A percentile compares a stretch with the other conserved stretches of the same genome.
Conservation (phyloP, 345 rosid genomes). For the Ricinus communis region DNA sequence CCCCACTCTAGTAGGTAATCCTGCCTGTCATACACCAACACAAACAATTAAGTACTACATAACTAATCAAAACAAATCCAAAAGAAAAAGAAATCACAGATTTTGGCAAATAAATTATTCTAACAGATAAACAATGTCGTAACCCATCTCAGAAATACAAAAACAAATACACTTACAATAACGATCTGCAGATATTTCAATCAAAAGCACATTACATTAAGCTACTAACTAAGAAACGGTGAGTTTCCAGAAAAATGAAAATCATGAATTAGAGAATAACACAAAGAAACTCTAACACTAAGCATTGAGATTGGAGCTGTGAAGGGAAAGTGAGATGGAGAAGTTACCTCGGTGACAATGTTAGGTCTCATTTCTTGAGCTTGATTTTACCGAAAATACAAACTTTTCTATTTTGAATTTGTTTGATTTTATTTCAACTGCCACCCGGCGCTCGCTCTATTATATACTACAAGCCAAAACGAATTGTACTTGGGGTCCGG, state of each 20-base stretch:
- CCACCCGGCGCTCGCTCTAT: neutral
- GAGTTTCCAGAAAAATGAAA: too few relatives aligned
- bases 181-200: too few relatives aligned
- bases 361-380: conserved; percentile 25
- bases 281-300: conserved; percentile 1
- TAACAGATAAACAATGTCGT: too few relatives aligned
- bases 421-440: neutral
- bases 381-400: too few relatives aligned
- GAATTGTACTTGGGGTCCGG: too few relatives aligned
- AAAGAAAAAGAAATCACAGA: neutral
- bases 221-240: too few relatives aligned
- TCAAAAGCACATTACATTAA: too few relatives aligned
- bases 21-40: conserved; percentile 49
- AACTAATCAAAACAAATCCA: neutral
- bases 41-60: neutral
- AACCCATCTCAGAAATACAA: too few relatives aligned
- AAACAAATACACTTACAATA: too few relatives aligned
- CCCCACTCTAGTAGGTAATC: conserved; percentile 63
- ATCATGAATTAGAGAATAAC: too few relatives aligned
- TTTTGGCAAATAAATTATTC: too few relatives aligned
- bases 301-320: neutral
- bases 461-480: too few relatives aligned
- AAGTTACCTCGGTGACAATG: conserved; percentile 26
- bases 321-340: neutral
- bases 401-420: neutral